Evolutionary conservation across 345 rosid genomes (phyloP), one percentile per base, ranked within the genome.

Genomic region (Citrus cavaleriei): DNA sequence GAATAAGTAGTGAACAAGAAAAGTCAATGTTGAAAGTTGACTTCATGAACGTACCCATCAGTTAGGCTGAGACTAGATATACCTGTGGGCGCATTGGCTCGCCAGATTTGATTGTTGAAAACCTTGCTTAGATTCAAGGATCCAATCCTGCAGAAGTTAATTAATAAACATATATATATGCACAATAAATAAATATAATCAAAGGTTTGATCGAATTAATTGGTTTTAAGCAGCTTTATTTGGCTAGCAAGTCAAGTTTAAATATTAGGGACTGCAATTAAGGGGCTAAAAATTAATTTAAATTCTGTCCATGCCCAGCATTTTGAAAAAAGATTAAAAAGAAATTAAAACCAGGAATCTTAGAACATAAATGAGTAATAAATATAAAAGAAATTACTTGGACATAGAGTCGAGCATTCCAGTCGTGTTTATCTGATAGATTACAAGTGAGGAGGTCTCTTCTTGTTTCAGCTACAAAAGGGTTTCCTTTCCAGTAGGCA

Each of bases 401-500:
- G 49, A 77, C 76, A 69, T 82, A 91, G 25, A 95, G 77, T 57
- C 93, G 91, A 77, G 97, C 97, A 82, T 93, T 91, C 98, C 98
- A 93, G 80, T 95, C 97, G 4, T 87, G 85, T 24, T 67, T 35
- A 7, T 85, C 78, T 2, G 96, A 87, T 80, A 88, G 67, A 57
- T 93, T 88, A 78, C 98, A 95, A 14, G 72, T 89, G 70, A 93
- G 89, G 42, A 93, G 93, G 73, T 95, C 90, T 66, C 51, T 74
- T 73, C 98, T 89, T 5, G 80, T 85, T 32, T 76, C 78, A 10
- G 85, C 83, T 12, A 91, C 95, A 54, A 79, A 77, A 55, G 96
- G 96, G 71, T 94, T 94, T 10, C 98, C 98, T 60, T 90, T 95
- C 98, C 98, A 95, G 69, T 90, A 93, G 2, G 98, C 98, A 60